Evolutionary conservation across 2,329 filamentous ascomycete genomes (phyloP), one percentile per base, ranked within the genome.

Genomic region (Annulohypoxylon truncatum): DNA sequence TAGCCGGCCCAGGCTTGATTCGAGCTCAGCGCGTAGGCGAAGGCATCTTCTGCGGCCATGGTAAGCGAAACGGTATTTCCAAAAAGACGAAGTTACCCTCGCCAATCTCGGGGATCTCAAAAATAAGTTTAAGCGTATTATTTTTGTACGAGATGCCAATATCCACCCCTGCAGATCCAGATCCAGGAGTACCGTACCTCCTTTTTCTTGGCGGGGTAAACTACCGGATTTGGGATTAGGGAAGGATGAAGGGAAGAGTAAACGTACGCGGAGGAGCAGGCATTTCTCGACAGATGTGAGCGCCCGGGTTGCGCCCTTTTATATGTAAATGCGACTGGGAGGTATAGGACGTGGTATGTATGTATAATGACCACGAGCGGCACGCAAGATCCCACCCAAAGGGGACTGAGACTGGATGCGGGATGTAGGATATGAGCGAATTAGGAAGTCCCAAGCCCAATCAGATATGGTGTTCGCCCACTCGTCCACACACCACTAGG

Each of bases 1-100:
- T 89, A 87, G 63, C 85, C 82, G 35, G 90, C 89, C 90, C 91
- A 94, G 70, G 88, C 83, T 70, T 87, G 86, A 81, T 94, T 94
- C 72, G 85, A 87, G 79, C 85, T 85, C 73, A 94, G 79, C 66
- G 89, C 88, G 74, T 86, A 85, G 71, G 85, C 80, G 74, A 90
- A 89, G 65, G 82, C 80, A 79, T 90, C 87, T 82, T 83, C 81
- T 82, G 75, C 40, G 69, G 63, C 64, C 69, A 73, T 74, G 60
- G 70, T 75, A 72, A 75, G 73, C 50, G 60, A 70, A 66, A 66
- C 48, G 61, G 31, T 50, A 24, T 57, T 50, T 48, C 35, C 20
- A 10, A 44, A 31, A 58, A 47, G 2, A 38, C 18, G 55, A 44
- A 40, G 53, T 53, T 55, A 54, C 57, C 51, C 44, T 51, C 63